Conservation (phyloP, 768 basidiomycete species). For the Tulasnella sp. region DNA sequence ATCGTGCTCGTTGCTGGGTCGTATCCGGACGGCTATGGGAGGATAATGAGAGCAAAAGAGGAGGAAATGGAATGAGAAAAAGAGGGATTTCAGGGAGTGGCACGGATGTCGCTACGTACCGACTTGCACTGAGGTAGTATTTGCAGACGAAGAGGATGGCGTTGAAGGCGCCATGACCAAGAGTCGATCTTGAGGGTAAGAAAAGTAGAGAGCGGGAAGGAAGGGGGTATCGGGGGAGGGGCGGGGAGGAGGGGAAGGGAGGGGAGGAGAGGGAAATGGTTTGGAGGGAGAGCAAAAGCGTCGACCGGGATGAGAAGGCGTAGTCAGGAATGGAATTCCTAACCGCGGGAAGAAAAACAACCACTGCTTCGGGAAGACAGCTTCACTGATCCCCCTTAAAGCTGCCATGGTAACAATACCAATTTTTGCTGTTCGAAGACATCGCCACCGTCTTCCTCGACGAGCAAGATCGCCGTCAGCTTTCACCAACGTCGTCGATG, state of each 20-base stretch:
- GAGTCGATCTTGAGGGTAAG: background rate
- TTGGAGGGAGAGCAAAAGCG: conserved; percentile 5
- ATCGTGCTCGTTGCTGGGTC: conserved; percentile 83
- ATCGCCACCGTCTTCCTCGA: background rate
- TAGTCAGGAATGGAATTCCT: conserved; percentile 1
- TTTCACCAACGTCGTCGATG: background rate
- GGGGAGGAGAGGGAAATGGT: conserved; percentile 5
- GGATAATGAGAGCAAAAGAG: conserved; percentile 3
- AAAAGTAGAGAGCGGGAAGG: conserved; percentile 3
- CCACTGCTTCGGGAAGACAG: conserved; percentile 1
- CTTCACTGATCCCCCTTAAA: background rate
- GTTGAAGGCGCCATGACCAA: conserved; percentile 8
- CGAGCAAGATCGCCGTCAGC: background rate
- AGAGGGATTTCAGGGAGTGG: conserved; percentile 30
- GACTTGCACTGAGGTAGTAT: conserved; percentile 87
- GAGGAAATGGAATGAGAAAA: conserved; percentile 10
- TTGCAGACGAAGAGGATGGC: conserved; percentile 16
- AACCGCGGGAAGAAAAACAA: background rate
- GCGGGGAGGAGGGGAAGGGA: background rate
- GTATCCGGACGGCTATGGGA: conserved; percentile 76
- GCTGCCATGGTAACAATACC: conserved; percentile 1
- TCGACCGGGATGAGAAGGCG: background rate
- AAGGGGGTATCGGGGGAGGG: conserved; percentile 7
- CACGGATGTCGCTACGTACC: conserved; percentile 48
- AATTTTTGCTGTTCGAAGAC: conserved; percentile 9